These are phyloP conservation scores for Capsella rubella DNA, from an alignment of 441 rosid species.

Conservation along the genomic window DNA sequence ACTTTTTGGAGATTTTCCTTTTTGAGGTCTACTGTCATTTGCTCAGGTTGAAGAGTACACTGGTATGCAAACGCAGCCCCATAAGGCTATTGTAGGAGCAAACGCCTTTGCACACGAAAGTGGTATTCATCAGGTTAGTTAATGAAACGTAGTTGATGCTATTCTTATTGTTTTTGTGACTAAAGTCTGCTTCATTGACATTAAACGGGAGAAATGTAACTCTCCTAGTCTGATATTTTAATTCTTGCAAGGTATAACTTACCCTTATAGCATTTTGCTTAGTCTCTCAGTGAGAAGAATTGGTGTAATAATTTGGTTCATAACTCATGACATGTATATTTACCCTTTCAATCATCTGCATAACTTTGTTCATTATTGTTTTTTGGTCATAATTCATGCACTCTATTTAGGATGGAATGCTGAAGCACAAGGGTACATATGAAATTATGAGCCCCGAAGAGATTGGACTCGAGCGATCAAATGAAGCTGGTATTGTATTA, in stretches of 20 bases:
- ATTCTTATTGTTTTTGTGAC: not conserved
- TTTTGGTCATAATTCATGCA: not conserved
- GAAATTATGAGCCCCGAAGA: slow-evolving; percentile 92
- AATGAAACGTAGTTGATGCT: not conserved
- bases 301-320: not conserved
- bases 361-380: not conserved
- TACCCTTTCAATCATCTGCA: not conserved
- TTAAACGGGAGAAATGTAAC: not conserved
- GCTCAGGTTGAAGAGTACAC: slow-evolving; percentile 23
- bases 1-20: not conserved
- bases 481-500: slow-evolving; percentile 92
- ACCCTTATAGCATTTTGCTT: not conserved
- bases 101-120: slow-evolving; percentile 26
- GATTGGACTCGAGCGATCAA: slow-evolving; percentile 86
- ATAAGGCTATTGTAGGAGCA: slow-evolving; percentile 30
- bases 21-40: not conserved
- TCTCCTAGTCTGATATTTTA: not conserved
- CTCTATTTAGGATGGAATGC: slow-evolving; percentile 84
- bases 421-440: slow-evolving; percentile 92
- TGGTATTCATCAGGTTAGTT: slow-evolving; percentile 30
- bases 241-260: not conserved
- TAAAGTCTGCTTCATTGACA: not conserved
- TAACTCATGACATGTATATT: not conserved
- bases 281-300: not conserved
- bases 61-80: slow-evolving; percentile 26